Conservation (phyloP, 306 rosid genomes). For the Hippophae gyantsensis region DNA sequence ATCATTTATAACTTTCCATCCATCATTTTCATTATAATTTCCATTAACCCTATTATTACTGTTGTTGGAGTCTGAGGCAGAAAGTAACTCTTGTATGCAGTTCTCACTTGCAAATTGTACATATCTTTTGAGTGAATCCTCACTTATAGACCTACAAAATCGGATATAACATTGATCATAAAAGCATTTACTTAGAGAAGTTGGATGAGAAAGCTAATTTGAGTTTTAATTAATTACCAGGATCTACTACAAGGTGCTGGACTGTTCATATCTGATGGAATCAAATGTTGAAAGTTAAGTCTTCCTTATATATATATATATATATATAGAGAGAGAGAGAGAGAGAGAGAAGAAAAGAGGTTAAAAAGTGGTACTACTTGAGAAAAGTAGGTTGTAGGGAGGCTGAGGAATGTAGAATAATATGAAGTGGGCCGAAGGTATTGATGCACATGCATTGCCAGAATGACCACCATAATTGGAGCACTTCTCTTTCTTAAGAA, state of each 20-base stretch:
- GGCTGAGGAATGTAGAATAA: conserved; percentile 29
- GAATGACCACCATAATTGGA: conserved; percentile 69
- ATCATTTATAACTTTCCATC: conserved; percentile 48
- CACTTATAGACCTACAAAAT: conserved; percentile 64
- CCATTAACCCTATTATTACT: conserved; percentile 12
- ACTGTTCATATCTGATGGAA: conserved; percentile 36
- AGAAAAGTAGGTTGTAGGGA: conserved; percentile 7
- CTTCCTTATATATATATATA: background rate
- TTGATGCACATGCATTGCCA: conserved; percentile 88
- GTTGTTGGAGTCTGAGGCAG: conserved; percentile 56
- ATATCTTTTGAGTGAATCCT: conserved; percentile 67
- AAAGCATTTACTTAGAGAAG: background rate
- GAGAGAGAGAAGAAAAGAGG: background rate
- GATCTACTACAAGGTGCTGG: conserved; percentile 66
- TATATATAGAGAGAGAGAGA: conserved; percentile 1
- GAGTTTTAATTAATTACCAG: conserved; percentile 33
- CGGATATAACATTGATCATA: background rate
- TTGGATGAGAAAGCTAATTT: background rate
- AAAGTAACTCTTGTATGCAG: conserved; percentile 71
- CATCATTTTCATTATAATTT: conserved; percentile 23
- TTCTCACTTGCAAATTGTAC: conserved; percentile 75
- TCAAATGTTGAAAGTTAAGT: conserved; percentile 4
- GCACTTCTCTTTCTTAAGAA: conserved; percentile 26
- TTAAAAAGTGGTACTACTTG: background rate
- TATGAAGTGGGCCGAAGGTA: conserved; percentile 45